These are phyloP conservation scores for Colletotrichum sp. DNA, from an alignment of 2,329 filamentous ascomycete genomes.

Conservation along the genomic window DNA sequence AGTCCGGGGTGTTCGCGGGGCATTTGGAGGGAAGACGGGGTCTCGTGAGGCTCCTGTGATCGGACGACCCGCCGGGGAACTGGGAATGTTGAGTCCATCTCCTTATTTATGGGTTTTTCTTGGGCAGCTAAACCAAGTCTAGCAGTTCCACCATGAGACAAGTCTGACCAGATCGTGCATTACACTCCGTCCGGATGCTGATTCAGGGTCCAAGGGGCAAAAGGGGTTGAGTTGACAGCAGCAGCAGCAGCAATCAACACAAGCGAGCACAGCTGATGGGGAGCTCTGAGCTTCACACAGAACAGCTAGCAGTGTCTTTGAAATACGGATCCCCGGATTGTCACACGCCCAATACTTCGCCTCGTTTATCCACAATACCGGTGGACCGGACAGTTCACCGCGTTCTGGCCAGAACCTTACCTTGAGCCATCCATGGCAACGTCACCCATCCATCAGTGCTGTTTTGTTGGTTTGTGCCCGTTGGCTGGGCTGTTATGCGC, in stretches of 20 bases:
- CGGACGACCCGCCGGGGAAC: neutral
- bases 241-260: neutral
- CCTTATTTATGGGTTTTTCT: neutral
- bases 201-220: neutral
- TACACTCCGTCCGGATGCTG: neutral
- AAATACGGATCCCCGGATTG: neutral
- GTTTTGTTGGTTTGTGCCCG: neutral
- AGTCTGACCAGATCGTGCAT: neutral
- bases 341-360: neutral
- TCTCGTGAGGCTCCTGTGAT: neutral
- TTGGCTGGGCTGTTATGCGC: neutral
- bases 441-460: neutral
- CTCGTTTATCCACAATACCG: neutral
- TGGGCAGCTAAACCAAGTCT: neutral
- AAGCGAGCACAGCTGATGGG: neutral
- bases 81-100: neutral
- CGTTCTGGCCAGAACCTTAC: neutral
- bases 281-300: neutral
- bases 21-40: neutral
- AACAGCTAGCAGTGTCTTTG: neutral
- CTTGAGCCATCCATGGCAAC: neutral
- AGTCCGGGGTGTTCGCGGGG: constrained; percentile 5
- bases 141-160: neutral
- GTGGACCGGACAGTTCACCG: neutral
- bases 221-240: neutral